A percentile compares a stretch with the other conserved stretches of the same genome.
Evolutionary conservation across 1,284 basidiomycete species (phyloP).

Genomic region (Caloboletus firmus): DNA sequence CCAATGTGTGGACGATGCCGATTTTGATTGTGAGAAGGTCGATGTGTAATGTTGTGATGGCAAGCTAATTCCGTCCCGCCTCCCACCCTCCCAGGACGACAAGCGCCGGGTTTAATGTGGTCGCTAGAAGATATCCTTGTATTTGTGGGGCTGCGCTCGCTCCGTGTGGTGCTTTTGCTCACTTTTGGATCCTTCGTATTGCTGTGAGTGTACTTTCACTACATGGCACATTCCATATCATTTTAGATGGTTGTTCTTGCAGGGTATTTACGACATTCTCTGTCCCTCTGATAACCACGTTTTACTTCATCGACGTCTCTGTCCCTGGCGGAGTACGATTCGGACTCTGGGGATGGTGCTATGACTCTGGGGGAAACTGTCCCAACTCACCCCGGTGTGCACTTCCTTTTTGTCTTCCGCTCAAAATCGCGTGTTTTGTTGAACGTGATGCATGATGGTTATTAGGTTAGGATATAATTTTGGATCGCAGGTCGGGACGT

Average conservation of each 20-base stretch:
- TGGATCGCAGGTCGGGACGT: constrained; percentile 9
- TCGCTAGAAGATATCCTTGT: not conserved
- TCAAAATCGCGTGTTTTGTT: not conserved
- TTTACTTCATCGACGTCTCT: constrained; percentile 13
- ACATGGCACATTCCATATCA: not conserved
- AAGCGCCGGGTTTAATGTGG: not conserved
- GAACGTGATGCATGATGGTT: not conserved
- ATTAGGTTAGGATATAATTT: constrained; percentile 16
- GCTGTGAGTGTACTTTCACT: not conserved
- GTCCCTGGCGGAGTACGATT: constrained; percentile 8
- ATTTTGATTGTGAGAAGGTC: not conserved
- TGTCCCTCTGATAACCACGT: constrained; percentile 11
- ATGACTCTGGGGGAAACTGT: constrained; percentile 9
- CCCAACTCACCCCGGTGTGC: constrained; percentile 5
- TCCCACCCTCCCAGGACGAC: not conserved
- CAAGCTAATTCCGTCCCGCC: not conserved
- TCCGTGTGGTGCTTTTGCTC: constrained; percentile 2
- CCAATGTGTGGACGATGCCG: not conserved
- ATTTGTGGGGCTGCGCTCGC: constrained; percentile 4
- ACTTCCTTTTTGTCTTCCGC: not conserved
- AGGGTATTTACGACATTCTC: constrained; percentile 15
- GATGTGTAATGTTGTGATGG: not conserved
- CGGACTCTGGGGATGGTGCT: constrained; percentile 19
- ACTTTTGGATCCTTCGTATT: constrained; percentile 7
- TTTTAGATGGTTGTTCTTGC: not conserved